Evolutionary conservation across 179 eudicot species (phyloP).

Genomic region (Pouteria campechiana): DNA sequence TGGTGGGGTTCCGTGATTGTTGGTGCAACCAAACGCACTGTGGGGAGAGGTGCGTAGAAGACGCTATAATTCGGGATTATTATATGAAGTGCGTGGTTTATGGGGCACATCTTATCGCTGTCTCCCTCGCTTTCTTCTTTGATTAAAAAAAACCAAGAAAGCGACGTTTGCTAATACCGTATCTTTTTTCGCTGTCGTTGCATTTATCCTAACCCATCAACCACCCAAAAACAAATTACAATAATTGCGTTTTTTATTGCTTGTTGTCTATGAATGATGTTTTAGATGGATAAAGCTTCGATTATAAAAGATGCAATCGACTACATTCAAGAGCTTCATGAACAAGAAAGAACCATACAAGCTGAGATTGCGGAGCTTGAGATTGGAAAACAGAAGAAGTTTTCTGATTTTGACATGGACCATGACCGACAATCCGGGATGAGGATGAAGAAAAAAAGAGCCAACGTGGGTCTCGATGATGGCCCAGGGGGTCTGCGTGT

Average conservation of each 20-base stretch:
- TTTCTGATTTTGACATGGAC: constrained; percentile 7
- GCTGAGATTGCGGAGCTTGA: constrained; percentile 39
- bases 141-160: too few species aligned
- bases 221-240: too few species aligned
- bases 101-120: too few species aligned
- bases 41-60: too few species aligned
- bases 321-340: constrained; percentile 40
- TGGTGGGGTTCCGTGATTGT: too few species aligned
- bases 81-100: too few species aligned
- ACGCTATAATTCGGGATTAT: too few species aligned
- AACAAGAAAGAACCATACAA: constrained; percentile 33
- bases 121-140: too few species aligned
- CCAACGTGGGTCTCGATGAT: constrained; percentile 7
- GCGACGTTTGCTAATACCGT: too few species aligned
- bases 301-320: constrained; percentile 54
- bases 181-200: not conserved
- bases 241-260: not conserved
- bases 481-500: constrained; percentile 8
- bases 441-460: constrained; percentile 32
- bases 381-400: constrained; percentile 6
- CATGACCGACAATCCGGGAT: constrained; percentile 12
- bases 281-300: constrained; percentile 45
- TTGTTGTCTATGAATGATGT: not conserved
- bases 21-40: too few species aligned
- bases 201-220: not conserved